Evolutionary conservation across 2,329 filamentous ascomycete genomes (phyloP), one percentile per base, ranked within the genome.

Genomic region (Alternaria triticimaculans): DNA sequence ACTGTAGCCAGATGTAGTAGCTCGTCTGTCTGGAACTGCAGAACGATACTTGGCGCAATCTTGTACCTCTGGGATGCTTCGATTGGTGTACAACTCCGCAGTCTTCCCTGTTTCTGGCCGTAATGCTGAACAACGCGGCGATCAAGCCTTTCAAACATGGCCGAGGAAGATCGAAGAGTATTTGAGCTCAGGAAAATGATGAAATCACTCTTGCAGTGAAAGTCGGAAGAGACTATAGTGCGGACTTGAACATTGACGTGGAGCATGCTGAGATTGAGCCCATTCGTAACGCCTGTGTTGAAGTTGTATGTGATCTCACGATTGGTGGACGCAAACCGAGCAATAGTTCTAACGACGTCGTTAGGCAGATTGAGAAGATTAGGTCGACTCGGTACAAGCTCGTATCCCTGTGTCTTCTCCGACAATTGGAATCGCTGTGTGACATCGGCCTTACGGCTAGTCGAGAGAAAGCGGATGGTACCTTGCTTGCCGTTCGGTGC

Each of bases 341-440:
- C 0, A 41, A 41, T 18, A 3, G 0, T 0, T 1, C 0, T 5
- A n/a, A 37, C 0, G 2, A 37, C 1, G 7, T 37, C 1, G 33
- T 0, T 0, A n/a, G 8, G 8, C 1, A 41, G 37, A 41, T 41
- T 0, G 8, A 18, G 37, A 6, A 41, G 1, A 0, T 6, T 2
- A 2, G 37, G 37, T 3, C 0, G 37, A 0, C 37, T 41, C 9
- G 9, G 37, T 2, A 0, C 0, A 2, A 41, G 8, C 1, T 3
- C 37, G 37, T 41, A 41, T 2, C 1, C 0, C 37, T 11, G 37
- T 0, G 37, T 41, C 2, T 41, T 41, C 37, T 41, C 1, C 37
- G 37, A 41, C 2, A 41, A 6, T 6, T 2, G 37, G 37, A 41
- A 41, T 11, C 1, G 2, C 5, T 0, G 4, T 10, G 0, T 18